These are phyloP conservation scores for Zostera marina DNA, from an alignment of 116 monocot genomes.

Conservation along the genomic window DNA sequence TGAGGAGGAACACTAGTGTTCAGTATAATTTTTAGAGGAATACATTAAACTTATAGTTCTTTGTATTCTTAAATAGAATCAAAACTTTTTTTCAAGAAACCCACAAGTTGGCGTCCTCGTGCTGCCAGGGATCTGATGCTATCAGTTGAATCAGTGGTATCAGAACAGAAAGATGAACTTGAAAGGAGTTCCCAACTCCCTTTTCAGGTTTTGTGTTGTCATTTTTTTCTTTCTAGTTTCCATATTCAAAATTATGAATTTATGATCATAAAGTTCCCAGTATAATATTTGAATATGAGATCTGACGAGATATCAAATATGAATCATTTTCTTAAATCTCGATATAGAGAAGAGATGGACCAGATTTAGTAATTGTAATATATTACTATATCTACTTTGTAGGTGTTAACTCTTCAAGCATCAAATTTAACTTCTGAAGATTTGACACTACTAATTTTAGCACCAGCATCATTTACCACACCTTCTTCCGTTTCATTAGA, in stretches of 20 bases:
- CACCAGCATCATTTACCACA: slow-evolving; percentile 58
- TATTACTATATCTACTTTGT: slow-evolving; percentile 12
- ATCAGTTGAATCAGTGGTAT: slow-evolving; percentile 71
- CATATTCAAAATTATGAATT: neutral
- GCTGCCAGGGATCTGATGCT: slow-evolving; percentile 69
- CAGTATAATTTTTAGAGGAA: neutral
- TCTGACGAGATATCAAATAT: too few relatives aligned
- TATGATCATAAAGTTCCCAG: too few relatives aligned
- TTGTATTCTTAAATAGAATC: slow-evolving; percentile 41
- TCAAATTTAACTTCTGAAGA: slow-evolving; percentile 85
- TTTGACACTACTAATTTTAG: slow-evolving; percentile 66
- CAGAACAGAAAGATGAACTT: slow-evolving; percentile 22
- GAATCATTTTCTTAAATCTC: too few relatives aligned
- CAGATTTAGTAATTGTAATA: neutral
- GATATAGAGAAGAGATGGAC: too few relatives aligned
- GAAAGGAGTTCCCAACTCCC: slow-evolving; percentile 54
- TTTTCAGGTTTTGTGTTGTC: slow-evolving; percentile 40
- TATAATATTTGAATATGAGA: too few relatives aligned
- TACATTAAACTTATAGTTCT: neutral
- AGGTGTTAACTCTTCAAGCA: slow-evolving; percentile 87
- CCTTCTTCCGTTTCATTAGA: slow-evolving; percentile 52
- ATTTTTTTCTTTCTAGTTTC: neutral
- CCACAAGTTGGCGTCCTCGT: slow-evolving; percentile 72
- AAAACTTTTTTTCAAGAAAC: slow-evolving; percentile 83
- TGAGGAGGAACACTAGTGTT: neutral